A percentile compares a stretch with the other conserved stretches of the same genome.
Conservation (phyloP, 495 filamentous ascomycete genomes). For the Penicillium waksmanii region DNA sequence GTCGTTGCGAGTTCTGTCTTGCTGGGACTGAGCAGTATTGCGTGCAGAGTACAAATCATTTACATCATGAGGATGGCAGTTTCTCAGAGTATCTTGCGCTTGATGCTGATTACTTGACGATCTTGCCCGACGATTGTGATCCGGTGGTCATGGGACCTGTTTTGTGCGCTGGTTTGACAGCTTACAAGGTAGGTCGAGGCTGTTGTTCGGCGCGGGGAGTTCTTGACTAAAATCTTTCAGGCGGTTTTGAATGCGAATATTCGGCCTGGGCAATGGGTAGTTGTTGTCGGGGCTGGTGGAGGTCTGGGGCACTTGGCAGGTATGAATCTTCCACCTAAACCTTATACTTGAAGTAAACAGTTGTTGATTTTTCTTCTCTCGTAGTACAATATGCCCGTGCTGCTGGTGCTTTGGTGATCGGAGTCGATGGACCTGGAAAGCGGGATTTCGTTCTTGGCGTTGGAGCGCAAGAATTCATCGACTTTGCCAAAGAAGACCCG, state of each 20-base stretch:
- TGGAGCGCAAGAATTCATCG: constrained; percentile 49
- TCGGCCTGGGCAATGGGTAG: constrained; percentile 47
- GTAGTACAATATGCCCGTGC: constrained; percentile 53
- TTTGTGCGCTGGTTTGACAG: constrained; percentile 48
- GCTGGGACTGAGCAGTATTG: constrained; percentile 52
- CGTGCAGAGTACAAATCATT: constrained; percentile 48
- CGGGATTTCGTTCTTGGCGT: constrained; percentile 44
- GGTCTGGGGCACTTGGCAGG: constrained; percentile 53
- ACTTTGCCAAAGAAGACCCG: constrained; percentile 44
- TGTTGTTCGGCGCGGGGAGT: background rate
- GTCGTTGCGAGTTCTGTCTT: constrained; percentile 53
- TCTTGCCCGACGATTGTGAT: constrained; percentile 51
- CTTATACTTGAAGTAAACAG: background rate
- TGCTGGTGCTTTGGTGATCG: constrained; percentile 50
- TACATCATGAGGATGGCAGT: constrained; percentile 54
- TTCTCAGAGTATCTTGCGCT: constrained; percentile 53
- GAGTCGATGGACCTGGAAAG: constrained; percentile 49
- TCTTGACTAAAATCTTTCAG: constrained; percentile 9
- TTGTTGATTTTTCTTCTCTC: constrained; percentile 1
- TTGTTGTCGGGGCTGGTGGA: constrained; percentile 54
- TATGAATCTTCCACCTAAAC: constrained; percentile 20
- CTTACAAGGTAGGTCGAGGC: constrained; percentile 32
- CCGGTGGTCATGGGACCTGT: constrained; percentile 47
- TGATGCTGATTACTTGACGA: constrained; percentile 50
- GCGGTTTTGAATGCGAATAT: constrained; percentile 47